Evolutionary conservation across 129 eudicot species (phyloP), one percentile per base, ranked within the genome.

Genomic region (Lonicera japonica): DNA sequence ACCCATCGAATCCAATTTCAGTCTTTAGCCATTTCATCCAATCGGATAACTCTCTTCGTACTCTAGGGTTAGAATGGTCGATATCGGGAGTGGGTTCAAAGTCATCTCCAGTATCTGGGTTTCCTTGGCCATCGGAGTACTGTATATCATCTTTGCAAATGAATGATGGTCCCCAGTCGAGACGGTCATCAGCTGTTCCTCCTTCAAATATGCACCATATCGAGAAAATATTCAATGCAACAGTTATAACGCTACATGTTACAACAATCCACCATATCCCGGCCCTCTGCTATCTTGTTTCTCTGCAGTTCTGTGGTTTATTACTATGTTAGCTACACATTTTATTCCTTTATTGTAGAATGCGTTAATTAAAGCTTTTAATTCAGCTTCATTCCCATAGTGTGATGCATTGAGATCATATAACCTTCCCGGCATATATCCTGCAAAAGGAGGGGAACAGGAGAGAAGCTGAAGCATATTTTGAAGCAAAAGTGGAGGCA

Each of bases 11-110:
- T 5, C 96, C 95, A 10, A 85, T 75, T 5, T 85, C 86, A 9
- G 78, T 18, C 51, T 80, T 89, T 25, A 89, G 83, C 90, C 90
- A 89, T 23, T 89, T 89, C 86, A 85, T 75, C 95, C 96, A 85
- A 40, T 85, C 95, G 0, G 85, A 82, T 67, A 85, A 61, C 77
- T 85, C 96, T 20, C 39, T 85, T 71, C 85, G 90, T 17, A 85
- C 94, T 19, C 79, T 74, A 0, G 64, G 81, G 54, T 89, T 89
- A 4, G 85, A 80, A 64, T 89, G 96, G 64, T 89, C 94, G 9
- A 89, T 78, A 47, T 85, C 90, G 0, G 90, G 89, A 13, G 92
- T 86, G 1, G 59, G 67, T 22, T 5, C 54, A 60, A 55, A 83
- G 61, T 48, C 78, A 1, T 24, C 74, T 45, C 96, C 94, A 0